phyloP scores from a whole-genome alignment of 2,329 filamentous ascomycete species.

The Pseudogymnoascus sp. region DNA sequence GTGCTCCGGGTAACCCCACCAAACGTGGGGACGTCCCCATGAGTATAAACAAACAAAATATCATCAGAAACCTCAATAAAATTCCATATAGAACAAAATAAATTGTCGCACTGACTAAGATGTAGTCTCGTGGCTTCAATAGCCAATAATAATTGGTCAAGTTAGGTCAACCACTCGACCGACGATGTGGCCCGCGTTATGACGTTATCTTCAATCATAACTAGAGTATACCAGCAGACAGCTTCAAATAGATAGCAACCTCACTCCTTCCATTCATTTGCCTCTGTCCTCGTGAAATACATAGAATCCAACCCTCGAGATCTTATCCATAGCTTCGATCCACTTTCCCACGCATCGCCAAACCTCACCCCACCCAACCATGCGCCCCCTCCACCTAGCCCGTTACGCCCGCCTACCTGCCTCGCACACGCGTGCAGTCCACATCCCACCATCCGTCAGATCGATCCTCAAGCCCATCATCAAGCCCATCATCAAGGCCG shows the following conservation, averaged over 20 bases:
- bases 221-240: not conserved
- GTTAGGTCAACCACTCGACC: not conserved
- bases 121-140: not conserved
- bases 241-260: not conserved
- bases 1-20: constrained; percentile 5
- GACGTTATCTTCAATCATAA: not conserved
- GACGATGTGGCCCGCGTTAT: not conserved
- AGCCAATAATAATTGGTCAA: not conserved
- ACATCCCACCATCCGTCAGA: not conserved
- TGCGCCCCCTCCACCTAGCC: not conserved
- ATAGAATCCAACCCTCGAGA: not conserved
- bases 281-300: not conserved
- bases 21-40: not conserved
- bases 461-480: not conserved
- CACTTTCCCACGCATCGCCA: not conserved
- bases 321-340: not conserved
- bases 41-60: constrained; percentile 1
- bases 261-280: not conserved
- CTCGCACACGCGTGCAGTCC: not conserved
- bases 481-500: not conserved
- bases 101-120: not conserved
- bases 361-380: not conserved
- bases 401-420: not conserved
- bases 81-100: not conserved
- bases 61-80: not conserved